Percentiles rank a stretch among this genome's conserved stretches.
These are phyloP conservation scores for Penicillium cinerascens DNA, from an alignment of 495 filamentous ascomycete genomes.

Conservation along the genomic window DNA sequence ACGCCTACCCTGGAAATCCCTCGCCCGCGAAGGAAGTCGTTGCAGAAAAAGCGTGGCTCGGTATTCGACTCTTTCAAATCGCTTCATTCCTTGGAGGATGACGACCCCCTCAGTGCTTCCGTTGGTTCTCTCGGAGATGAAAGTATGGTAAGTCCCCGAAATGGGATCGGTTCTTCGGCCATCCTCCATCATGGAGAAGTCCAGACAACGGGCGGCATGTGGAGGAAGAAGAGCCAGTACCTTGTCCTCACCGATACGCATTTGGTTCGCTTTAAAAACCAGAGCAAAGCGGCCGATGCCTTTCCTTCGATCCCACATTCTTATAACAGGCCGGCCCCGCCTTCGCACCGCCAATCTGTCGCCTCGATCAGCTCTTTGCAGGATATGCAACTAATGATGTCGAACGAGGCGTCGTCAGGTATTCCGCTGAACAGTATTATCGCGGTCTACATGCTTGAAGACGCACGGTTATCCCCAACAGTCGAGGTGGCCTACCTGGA, in stretches of 20 bases:
- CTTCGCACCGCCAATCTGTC: constrained; percentile 50
- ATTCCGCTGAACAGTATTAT: constrained; percentile 73
- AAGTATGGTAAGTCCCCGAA: constrained; percentile 26
- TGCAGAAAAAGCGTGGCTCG: constrained; percentile 49
- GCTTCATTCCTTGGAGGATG: constrained; percentile 48
- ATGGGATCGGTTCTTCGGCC: constrained; percentile 38
- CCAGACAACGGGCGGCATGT: constrained; percentile 73
- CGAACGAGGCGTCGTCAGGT: constrained; percentile 45
- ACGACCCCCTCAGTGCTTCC: constrained; percentile 40
- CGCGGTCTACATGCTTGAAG: constrained; percentile 74
- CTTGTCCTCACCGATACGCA: constrained; percentile 86
- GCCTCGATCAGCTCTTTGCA: constrained; percentile 59
- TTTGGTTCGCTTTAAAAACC: constrained; percentile 75
- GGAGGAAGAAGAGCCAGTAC: constrained; percentile 84
- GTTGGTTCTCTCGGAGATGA: constrained; percentile 33
- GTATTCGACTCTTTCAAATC: constrained; percentile 58
- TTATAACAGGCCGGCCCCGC: constrained; percentile 31
- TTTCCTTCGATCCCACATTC: constrained; percentile 53
- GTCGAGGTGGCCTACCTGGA: constrained; percentile 77
- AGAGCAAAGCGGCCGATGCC: constrained; percentile 63
- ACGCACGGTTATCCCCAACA: constrained; percentile 71
- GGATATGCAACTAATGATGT: constrained; percentile 53
- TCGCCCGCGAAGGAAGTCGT: constrained; percentile 40
- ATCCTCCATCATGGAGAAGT: constrained; percentile 71
- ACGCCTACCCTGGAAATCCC: constrained; percentile 25